Evolutionary conservation across 116 monocot species (phyloP), one percentile per base, ranked within the genome.

Genomic region (Zostera marina): DNA sequence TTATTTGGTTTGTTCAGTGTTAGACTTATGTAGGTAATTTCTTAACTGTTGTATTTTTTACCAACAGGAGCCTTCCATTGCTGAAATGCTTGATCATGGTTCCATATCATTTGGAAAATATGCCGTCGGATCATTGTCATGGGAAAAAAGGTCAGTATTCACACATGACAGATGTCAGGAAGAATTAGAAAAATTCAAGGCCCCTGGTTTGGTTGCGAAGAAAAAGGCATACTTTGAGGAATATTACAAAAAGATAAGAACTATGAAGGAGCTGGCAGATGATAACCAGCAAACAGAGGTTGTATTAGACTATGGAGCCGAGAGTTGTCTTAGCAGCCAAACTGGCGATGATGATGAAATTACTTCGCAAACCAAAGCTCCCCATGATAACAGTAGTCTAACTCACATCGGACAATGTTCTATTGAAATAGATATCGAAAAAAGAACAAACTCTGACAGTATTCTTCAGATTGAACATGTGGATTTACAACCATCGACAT

Each of bases 151-250:
- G 63, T 92, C 92, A 11, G 82, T 86, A 14, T 92, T 92, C 66
- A 83, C 65, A 44, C 58, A 68, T 69, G 73, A 92, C 51, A 75
- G 72, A 58, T 64, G 71, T 47, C 77, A 86, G 61, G 92, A 92
- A 45, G 92, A 92, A 62, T 59, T 92, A 19, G 80, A 80, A 49
- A 92, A 86, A 66, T 74, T 77, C 57, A 83, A 72, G 32, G 47
- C 52, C 16, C 85, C 79, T 47, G 92, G 92, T 66, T 78, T 83
- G 52, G 92, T 92, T 72, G 86, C 87, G 7, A 65, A 83, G 73
- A 92, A 92, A 60, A 92, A 83, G 67, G 87, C 92, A 20, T 92
- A 76, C 54, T 92, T 92, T 63, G 92, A 92, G 73, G 86, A 86
- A 52, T 76, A 83, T 54, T 92, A 86, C 66, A 83, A 79, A 61